These are phyloP conservation scores for Russula emetica DNA, from an alignment of 768 basidiomycete species.

Conservation along the genomic window DNA sequence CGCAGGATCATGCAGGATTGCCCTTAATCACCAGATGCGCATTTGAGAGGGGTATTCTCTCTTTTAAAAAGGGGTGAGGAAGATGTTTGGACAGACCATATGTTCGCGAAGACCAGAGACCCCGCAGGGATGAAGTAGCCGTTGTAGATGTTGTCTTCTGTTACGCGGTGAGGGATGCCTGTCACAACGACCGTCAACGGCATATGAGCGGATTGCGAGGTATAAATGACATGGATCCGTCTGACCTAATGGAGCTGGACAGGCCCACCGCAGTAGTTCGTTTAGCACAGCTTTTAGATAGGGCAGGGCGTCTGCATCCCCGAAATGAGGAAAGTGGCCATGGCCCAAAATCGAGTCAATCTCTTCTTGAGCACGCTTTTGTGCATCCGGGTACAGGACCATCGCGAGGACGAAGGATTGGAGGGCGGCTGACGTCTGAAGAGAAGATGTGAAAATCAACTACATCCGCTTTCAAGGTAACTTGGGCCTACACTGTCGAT, in stretches of 20 bases:
- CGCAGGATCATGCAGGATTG: constrained; percentile 11
- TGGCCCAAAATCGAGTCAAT: constrained; percentile 29
- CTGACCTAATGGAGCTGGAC: constrained; percentile 13
- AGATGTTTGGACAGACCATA: not conserved
- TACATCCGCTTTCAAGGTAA: not conserved
- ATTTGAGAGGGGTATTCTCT: not conserved
- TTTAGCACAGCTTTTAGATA: constrained; percentile 22
- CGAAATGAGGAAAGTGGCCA: constrained; percentile 8
- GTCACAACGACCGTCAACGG: not conserved
- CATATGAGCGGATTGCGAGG: not conserved
- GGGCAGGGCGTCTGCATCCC: constrained; percentile 12
- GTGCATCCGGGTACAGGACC: constrained; percentile 33
- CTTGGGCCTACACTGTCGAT: constrained; percentile 16
- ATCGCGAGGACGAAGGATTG: constrained; percentile 34
- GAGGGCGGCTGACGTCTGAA: constrained; percentile 24
- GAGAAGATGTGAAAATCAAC: not conserved
- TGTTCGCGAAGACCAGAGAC: constrained; percentile 8
- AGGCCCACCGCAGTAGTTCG: constrained; percentile 23
- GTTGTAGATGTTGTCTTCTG: constrained; percentile 15
- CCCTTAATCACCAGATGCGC: not conserved
- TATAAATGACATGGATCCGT: not conserved
- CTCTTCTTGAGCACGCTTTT: constrained; percentile 34
- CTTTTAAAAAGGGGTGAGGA: not conserved
- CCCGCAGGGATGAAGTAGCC: constrained; percentile 18
- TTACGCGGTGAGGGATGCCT: constrained; percentile 15